Evolutionary conservation across 108 stramenopile species (phyloP).

Genomic region (Pelagomonas calceolata): DNA sequence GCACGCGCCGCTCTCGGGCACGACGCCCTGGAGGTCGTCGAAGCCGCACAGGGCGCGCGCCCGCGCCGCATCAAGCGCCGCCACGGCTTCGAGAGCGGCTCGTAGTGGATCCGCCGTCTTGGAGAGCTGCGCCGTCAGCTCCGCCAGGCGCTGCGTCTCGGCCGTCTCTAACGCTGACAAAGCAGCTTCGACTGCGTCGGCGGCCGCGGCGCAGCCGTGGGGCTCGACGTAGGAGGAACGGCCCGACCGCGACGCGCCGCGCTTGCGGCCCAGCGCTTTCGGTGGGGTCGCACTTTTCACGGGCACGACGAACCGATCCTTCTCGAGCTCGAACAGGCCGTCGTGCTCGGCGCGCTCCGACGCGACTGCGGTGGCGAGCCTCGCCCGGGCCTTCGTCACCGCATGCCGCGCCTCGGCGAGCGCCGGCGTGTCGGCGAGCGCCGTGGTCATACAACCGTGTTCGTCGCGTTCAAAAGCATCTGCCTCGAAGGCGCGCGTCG

Average conservation of each 20-base stretch:
- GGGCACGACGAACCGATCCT: neutral
- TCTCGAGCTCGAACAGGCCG: neutral
- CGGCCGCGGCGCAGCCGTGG: neutral
- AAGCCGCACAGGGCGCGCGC: neutral
- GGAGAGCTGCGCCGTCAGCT: neutral
- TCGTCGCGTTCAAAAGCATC: too few relatives aligned
- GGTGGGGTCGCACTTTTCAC: neutral
- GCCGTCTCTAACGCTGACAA: neutral
- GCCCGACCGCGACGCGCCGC: neutral
- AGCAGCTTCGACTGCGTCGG: neutral
- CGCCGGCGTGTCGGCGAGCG: too few relatives aligned
- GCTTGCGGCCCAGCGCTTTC: neutral
- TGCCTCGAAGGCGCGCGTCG: too few relatives aligned
- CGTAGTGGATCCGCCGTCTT: neutral
- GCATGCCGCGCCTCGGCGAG: too few relatives aligned
- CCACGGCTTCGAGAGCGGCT: neutral
- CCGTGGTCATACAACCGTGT: too few relatives aligned
- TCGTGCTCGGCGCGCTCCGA: too few relatives aligned
- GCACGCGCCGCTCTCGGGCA: neutral
- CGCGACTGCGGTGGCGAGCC: too few relatives aligned
- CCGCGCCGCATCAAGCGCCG: neutral
- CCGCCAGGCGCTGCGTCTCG: neutral
- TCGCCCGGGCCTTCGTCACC: too few relatives aligned
- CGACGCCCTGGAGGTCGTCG: neutral
- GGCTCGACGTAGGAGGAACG: neutral